phyloP scores from a whole-genome alignment of 2,329 filamentous ascomycete species.

The Gnomoniopsis sp. region DNA sequence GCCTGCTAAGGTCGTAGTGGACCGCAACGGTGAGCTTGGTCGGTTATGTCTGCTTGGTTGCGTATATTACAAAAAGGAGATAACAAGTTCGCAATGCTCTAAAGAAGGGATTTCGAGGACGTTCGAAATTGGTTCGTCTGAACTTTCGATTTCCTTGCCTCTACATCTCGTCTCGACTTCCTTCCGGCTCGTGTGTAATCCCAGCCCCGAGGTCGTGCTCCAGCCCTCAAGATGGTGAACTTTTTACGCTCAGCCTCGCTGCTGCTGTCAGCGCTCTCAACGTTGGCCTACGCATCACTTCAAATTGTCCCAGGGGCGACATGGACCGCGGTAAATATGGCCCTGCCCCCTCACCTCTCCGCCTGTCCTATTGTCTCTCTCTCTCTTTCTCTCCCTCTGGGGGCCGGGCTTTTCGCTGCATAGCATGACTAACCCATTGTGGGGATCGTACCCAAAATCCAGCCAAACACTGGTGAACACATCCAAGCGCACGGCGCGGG shows the following conservation, averaged over 20 bases:
- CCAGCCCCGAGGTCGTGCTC: background rate
- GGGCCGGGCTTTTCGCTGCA: no score
- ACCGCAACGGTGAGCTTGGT: background rate
- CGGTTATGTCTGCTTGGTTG: background rate
- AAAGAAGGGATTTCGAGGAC: no score
- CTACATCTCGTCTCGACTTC: background rate
- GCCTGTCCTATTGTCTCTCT: background rate
- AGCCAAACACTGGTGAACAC: slow-evolving; percentile 37
- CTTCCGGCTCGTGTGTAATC: background rate
- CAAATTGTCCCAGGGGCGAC: slow-evolving; percentile 28
- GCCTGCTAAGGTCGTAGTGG: no score
- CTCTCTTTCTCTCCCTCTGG: background rate
- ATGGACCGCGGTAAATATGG: slow-evolving; percentile 24
- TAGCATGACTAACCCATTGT: background rate
- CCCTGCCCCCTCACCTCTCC: background rate
- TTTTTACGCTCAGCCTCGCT: slow-evolving; percentile 17
- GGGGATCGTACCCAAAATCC: background rate
- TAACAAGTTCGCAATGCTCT: no score
- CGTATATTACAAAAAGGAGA: no score
- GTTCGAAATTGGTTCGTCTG: no score
- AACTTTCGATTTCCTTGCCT: background rate
- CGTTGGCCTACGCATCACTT: slow-evolving; percentile 23
- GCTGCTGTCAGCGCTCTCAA: slow-evolving; percentile 20
- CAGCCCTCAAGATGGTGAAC: slow-evolving; percentile 12
- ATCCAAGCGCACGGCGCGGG: slow-evolving; percentile 67